Evolutionary conservation across 176 grass and related monocot genomes (phyloP), one percentile per base, ranked within the genome.

Genomic region (Olyra latifolia): DNA sequence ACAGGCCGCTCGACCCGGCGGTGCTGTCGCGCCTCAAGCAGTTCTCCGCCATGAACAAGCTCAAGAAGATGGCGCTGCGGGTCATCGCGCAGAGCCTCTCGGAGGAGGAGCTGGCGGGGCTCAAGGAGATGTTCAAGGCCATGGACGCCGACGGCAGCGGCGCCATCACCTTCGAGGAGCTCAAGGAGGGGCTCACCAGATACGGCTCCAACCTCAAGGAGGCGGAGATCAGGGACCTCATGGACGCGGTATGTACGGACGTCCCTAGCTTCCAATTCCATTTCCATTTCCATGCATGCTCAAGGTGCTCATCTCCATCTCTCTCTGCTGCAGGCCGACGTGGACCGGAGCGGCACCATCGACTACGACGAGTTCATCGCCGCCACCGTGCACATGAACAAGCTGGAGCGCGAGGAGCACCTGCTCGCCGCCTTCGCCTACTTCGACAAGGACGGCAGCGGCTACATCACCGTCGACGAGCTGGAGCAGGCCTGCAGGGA

Each of bases 381-480:
- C 0, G 86, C 89, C 19, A 94, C 92, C 5, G 77, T 94, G 20
- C 92, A 94, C 74, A 75, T 94, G 55, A 94, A 90, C 77, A 94
- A 94, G 76, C 92, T 94, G 0, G 88, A 94, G 10, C 86, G 88
- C 0, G 92, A 94, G 84, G 92, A 94, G 72, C 92, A 94, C 79
- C 82, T 94, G 24, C 71, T 68, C 1, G 76, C 86, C 0, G 92
- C 88, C 0, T 94, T 94, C 84, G 69, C 83, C 29, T 94, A 86
- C 89, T 98, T 98, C 65, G 95, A 98, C 80, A 94, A 91, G 89
- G 89, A 98, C 53, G 80, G 68, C 79, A 98, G 90, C 74, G 85
- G 85, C 0, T 98, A 87, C 82, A 98, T 98, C 50, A 94, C 92
- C 23, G 86, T 94, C 11, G 92, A 94, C 20, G 92, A 94, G 66